Evolutionary conservation across 2,329 filamentous ascomycete genomes (phyloP).

Genomic region (Hypoxylon sp.): DNA sequence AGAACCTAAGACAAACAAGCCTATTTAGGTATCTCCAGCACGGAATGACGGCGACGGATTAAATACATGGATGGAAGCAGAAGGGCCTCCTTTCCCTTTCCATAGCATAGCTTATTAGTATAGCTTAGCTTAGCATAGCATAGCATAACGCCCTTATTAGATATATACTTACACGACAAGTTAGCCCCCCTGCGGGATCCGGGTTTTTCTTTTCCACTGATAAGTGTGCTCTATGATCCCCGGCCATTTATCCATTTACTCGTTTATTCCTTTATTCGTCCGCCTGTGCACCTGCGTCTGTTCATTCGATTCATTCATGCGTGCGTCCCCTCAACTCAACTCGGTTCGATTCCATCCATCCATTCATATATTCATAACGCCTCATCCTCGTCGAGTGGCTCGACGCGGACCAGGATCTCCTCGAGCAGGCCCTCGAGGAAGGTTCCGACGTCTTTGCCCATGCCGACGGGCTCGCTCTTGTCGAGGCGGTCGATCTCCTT

Average conservation of each 20-base stretch:
- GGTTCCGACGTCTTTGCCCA: slow-evolving; percentile 90
- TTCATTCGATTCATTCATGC: neutral
- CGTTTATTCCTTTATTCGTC: neutral
- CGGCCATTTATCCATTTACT: slow-evolving; percentile 1
- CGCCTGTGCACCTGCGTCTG: neutral
- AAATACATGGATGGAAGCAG: slow-evolving; percentile 19
- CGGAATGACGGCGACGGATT: neutral
- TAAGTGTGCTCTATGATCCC: slow-evolving; percentile 18
- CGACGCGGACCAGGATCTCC: slow-evolving; percentile 91
- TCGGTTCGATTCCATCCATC: neutral
- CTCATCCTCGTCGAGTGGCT: slow-evolving; percentile 85
- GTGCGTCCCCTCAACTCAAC: neutral
- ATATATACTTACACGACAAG: slow-evolving; percentile 41
- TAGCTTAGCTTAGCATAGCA: neutral
- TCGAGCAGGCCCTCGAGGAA: slow-evolving; percentile 94
- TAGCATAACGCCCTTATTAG: slow-evolving; percentile 21
- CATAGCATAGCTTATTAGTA: neutral
- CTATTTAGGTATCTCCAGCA: slow-evolving; percentile 15
- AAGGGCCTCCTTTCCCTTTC: slow-evolving; percentile 1
- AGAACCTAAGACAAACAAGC: slow-evolving; percentile 25
- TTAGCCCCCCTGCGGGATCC: slow-evolving; percentile 19
- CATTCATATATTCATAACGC: slow-evolving; percentile 11
- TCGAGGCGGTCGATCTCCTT: slow-evolving; percentile 93
- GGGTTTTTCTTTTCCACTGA: slow-evolving; percentile 5
- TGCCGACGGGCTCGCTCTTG: slow-evolving; percentile 87